Base-by-base conservation (phyloP, 139 green algal genomes). In the Volvox reticuliferus region DNA sequence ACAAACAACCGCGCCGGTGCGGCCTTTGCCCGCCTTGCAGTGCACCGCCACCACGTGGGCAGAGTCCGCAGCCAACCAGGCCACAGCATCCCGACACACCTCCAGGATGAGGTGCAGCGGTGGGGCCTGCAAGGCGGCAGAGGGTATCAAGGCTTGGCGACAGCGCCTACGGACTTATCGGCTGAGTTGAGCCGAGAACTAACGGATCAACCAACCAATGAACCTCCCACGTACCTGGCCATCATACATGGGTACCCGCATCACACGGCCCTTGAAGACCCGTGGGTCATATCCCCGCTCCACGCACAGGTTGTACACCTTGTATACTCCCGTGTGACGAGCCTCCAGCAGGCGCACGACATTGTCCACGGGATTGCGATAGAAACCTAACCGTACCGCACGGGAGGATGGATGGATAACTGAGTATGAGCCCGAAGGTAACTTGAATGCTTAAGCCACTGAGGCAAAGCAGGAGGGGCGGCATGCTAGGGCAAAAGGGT, bases 21-120 rank as follows among this genome's bases (percentile, higher is more conserved):
- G 91, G 9, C 95, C 95, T 83, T 97, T 97, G 69, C 96, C 96
- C 28, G 96, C 96, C 87, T 98, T 98, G 95, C 96, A 98, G 91
- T 98, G 96, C 69, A 98, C 93, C 0, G 92, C 95, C 16, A 94
- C 89, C 36, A 95, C 91, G 63, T 96, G 94, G 22, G 87, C 33
- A 19, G 82, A 68, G 91, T 94, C 26, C 6, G 86, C 86, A 18
- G 62, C 37, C 75, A 97, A 93, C 93, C 93, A 97, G 22, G 85
- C 90, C 24, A 91, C 79, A 18, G 94, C 94, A 65, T 96, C 89
- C 20, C 92, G 73, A 75, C 92, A 96, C 37, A 98, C 95, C 0
- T 86, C 79, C 36, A 93, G 78, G 12, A 97, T 63, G 79, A 96
- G 79, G n/a, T 86, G 69, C 85, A 97, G 90, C 1, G 94, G 83